Percentiles rank a stretch among this genome's conserved stretches.
These are phyloP conservation scores for Aspergillus flavus DNA, from an alignment of 2,329 filamentous ascomycete genomes.

Conservation along the genomic window DNA sequence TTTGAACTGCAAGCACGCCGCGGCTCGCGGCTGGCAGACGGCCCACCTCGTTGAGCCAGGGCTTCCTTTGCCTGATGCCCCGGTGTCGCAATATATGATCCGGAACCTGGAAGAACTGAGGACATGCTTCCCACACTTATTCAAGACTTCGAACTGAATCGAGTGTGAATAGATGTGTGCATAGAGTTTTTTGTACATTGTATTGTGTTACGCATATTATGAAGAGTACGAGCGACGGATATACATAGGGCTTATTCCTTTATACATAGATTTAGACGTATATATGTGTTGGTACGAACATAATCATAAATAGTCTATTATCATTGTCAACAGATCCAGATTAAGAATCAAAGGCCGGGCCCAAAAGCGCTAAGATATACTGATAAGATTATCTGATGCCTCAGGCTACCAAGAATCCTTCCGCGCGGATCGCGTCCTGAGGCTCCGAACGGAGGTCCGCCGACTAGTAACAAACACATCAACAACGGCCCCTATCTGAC, in stretches of 20 bases:
- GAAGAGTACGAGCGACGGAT: slow-evolving; percentile 9
- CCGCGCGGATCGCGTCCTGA: slow-evolving; percentile 20
- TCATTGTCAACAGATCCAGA: background rate
- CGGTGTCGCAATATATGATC: slow-evolving; percentile 75
- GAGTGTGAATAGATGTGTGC: background rate
- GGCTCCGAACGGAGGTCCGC: slow-evolving; percentile 16
- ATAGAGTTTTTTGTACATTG: slow-evolving; percentile 6
- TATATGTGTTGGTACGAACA: background rate
- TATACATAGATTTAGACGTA: background rate
- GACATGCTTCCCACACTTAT: slow-evolving; percentile 77
- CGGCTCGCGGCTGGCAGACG: slow-evolving; percentile 81
- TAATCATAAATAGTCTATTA: background rate
- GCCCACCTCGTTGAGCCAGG: slow-evolving; percentile 83
- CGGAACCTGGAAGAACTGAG: slow-evolving; percentile 74
- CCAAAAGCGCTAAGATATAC: too few relatives aligned
- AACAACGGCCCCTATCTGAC: slow-evolving; percentile 14
- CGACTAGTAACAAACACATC: slow-evolving; percentile 20
- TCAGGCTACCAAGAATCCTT: slow-evolving; percentile 14
- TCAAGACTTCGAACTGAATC: slow-evolving; percentile 56
- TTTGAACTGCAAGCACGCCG: slow-evolving; percentile 76
- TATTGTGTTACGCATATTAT: slow-evolving; percentile 8
- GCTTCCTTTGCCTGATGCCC: slow-evolving; percentile 62
- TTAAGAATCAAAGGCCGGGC: too few relatives aligned
- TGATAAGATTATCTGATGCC: slow-evolving; percentile 1
- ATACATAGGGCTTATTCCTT: background rate